Conservation (phyloP, 768 basidiomycete genomes). For the Epithele typhae region DNA sequence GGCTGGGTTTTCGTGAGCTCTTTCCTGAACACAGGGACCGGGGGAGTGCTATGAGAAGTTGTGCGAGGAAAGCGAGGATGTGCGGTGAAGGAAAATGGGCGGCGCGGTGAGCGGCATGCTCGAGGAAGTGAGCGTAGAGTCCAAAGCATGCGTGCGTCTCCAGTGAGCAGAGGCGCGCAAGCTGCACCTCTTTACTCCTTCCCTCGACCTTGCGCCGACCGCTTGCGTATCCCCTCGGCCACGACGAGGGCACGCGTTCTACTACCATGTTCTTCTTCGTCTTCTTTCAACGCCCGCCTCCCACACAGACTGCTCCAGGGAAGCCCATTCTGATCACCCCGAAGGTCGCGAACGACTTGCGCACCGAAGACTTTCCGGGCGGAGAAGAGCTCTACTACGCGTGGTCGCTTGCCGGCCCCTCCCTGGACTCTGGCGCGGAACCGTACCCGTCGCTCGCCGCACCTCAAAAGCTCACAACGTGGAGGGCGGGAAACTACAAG, state of each 20-base stretch:
- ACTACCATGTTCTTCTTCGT: constrained; percentile 77
- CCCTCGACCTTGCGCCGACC: constrained; percentile 4
- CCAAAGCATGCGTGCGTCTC: constrained; percentile 19
- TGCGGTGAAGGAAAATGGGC: constrained; percentile 18
- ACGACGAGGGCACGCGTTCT: background rate
- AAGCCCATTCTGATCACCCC: constrained; percentile 61
- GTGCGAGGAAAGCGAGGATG: constrained; percentile 11
- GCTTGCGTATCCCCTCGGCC: background rate
- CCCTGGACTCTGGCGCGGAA: constrained; percentile 2
- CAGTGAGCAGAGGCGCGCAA: constrained; percentile 5
- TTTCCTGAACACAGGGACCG: constrained; percentile 30
- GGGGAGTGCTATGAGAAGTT: background rate
- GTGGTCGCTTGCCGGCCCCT: constrained; percentile 39
- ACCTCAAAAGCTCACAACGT: constrained; percentile 69
- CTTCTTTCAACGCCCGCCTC: constrained; percentile 87
- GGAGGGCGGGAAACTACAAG: constrained; percentile 67
- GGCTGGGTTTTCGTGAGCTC: constrained; percentile 28
- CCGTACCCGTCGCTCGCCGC: constrained; percentile 29
- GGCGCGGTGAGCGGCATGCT: constrained; percentile 12
- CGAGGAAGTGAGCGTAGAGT: constrained; percentile 18
- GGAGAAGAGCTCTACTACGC: constrained; percentile 65
- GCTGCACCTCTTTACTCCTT: constrained; percentile 1
- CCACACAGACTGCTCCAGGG: constrained; percentile 41
- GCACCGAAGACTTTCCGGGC: constrained; percentile 63
- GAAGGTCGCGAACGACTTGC: constrained; percentile 85